phyloP scores from a whole-genome alignment of 768 basidiomycete species.

The Calocera cornea region DNA sequence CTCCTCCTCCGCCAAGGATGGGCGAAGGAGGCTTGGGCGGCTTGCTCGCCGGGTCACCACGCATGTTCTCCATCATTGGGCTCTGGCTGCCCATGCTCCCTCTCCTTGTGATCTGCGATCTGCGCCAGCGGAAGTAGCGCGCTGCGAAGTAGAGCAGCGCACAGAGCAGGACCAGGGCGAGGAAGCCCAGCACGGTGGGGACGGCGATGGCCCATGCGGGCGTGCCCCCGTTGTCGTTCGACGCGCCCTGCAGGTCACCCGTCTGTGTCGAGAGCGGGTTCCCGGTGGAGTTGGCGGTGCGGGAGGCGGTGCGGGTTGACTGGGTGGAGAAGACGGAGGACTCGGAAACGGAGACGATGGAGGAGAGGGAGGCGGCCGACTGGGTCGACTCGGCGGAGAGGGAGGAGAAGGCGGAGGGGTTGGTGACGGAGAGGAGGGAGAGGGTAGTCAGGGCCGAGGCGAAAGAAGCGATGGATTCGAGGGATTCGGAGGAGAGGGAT shows the following conservation, averaged over 20 bases:
- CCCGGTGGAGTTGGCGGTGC: not conserved
- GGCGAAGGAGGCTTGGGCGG: not conserved
- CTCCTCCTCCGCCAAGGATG: not conserved
- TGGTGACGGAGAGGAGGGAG: not conserved
- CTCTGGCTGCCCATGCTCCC: conserved; percentile 51
- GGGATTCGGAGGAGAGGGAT: conserved; percentile 28
- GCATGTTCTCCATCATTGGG: conserved; percentile 62
- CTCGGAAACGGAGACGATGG: conserved; percentile 11
- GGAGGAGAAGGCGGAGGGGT: conserved; percentile 10
- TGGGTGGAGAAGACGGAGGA: conserved; percentile 18
- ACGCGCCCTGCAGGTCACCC: conserved; percentile 29
- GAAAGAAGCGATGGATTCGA: not conserved
- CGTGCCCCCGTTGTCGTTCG: conserved; percentile 40
- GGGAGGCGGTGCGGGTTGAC: not conserved
- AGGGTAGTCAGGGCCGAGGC: not conserved
- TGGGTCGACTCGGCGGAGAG: not conserved
- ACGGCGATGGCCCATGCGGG: conserved; percentile 89
- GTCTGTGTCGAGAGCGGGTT: conserved; percentile 13
- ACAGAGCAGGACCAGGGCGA: conserved; percentile 60
- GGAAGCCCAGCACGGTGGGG: conserved; percentile 71
- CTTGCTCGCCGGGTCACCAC: not conserved
- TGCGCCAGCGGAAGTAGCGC: conserved; percentile 27
- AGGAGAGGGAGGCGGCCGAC: conserved; percentile 11
- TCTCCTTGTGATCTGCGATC: conserved; percentile 29
- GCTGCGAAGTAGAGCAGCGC: conserved; percentile 48